phyloP scores from a whole-genome alignment of 2,329 filamentous ascomycete species.

The Setomelanomma holmii region DNA sequence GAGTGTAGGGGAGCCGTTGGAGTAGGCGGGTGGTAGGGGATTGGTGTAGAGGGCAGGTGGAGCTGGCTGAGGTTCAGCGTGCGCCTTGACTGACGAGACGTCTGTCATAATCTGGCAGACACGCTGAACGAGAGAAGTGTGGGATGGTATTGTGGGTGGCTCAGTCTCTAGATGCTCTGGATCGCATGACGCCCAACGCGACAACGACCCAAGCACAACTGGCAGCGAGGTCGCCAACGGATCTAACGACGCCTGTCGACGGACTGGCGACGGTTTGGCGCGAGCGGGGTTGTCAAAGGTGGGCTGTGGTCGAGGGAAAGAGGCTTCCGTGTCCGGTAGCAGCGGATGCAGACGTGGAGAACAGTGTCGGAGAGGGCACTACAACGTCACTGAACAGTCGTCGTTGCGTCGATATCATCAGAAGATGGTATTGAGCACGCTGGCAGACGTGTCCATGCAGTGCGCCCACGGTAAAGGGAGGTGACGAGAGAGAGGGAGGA shows the following conservation, averaged over 20 bases:
- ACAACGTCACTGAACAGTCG: conserved; percentile 23
- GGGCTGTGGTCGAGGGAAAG: conserved; percentile 25
- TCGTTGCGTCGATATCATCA: conserved; percentile 25
- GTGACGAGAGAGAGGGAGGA: conserved; percentile 25
- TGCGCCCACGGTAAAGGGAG: conserved; percentile 32
- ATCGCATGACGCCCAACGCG: conserved; percentile 53
- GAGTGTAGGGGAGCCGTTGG: conserved; percentile 45
- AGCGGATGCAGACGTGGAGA: conserved; percentile 22
- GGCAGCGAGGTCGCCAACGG: conserved; percentile 32
- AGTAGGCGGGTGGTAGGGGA: conserved; percentile 41
- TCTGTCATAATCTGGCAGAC: conserved; percentile 53
- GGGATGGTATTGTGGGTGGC: conserved; percentile 37
- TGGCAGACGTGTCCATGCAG: conserved; percentile 23
- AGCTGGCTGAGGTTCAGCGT: conserved; percentile 53
- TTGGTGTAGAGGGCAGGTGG: conserved; percentile 40
- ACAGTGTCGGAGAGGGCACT: conserved; percentile 30
- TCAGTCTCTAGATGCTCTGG: conserved; percentile 47
- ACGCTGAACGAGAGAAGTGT: conserved; percentile 22
- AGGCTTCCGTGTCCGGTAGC: conserved; percentile 38
- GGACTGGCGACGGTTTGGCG: conserved; percentile 14
- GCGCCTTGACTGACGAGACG: conserved; percentile 50
- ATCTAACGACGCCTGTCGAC: conserved; percentile 28
- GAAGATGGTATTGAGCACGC: conserved; percentile 18
- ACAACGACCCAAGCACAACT: conserved; percentile 37
- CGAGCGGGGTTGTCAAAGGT: conserved; percentile 14